A percentile compares a stretch with the other conserved stretches of the same genome.
phyloP scores from a whole-genome alignment of 805 yeast genomes.

The Pichia scutulata region DNA sequence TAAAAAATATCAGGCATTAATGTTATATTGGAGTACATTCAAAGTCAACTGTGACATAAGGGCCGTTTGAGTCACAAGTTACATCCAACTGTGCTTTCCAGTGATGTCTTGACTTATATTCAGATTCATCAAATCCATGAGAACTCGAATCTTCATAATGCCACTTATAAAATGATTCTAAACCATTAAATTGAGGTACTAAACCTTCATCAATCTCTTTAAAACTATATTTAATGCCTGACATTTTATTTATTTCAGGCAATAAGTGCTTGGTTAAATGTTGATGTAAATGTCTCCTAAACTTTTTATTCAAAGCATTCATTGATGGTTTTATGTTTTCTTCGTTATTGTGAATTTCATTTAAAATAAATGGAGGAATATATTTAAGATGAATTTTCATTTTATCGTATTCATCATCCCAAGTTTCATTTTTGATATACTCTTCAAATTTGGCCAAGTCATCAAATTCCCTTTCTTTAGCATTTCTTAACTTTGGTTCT shows the following conservation, averaged over 20 bases:
- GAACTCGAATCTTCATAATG: conserved; percentile 49
- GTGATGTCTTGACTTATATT: conserved; percentile 41
- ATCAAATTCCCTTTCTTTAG: conserved; percentile 38
- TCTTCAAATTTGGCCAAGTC: conserved; percentile 55
- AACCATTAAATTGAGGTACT: conserved; percentile 33
- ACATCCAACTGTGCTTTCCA: conserved; percentile 59
- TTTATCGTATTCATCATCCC: conserved; percentile 66
- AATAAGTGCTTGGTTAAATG: conserved; percentile 64
- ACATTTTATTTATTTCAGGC: conserved; percentile 51
- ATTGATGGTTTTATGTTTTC: conserved; percentile 65
- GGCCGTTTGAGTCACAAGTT: conserved; percentile 56
- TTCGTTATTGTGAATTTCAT: conserved; percentile 57
- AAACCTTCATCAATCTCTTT: conserved; percentile 42
- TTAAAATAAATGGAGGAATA: conserved; percentile 64
- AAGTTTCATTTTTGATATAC: conserved; percentile 59
- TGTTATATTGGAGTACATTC: conserved; percentile 1
- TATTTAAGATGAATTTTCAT: conserved; percentile 58
- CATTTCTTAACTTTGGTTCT: conserved; percentile 22
- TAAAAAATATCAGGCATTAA: background rate
- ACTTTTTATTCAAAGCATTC: conserved; percentile 63
- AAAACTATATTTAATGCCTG: conserved; percentile 39
- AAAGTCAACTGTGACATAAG: conserved; percentile 59
- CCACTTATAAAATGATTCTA: conserved; percentile 46
- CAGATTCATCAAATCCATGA: conserved; percentile 43
- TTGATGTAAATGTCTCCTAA: conserved; percentile 65